Evolutionary conservation across 2,329 filamentous ascomycete genomes (phyloP), one percentile per base, ranked within the genome.

Genomic region (Aspergillus chevalieri): DNA sequence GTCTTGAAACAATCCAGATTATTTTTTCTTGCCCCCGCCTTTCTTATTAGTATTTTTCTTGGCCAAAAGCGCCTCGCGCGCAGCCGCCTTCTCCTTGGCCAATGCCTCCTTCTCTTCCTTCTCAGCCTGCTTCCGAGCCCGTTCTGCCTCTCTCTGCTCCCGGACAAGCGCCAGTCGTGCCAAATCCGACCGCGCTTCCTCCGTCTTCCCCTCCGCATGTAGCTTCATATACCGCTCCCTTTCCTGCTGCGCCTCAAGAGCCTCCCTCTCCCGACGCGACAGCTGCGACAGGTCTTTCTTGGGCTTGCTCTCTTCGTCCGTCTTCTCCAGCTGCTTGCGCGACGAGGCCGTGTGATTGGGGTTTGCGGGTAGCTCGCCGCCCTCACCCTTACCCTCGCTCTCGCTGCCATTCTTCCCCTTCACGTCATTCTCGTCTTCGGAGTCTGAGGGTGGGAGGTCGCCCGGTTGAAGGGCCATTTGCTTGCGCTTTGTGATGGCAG

Each of bases 131-230:
- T 92, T 91, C 61, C 89, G 78, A 26, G 84, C 87, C 47, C 88
- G 83, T 64, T 95, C 92, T 17, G 85, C 85, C 63, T 88, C 91
- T 55, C 93, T 82, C 74, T 89, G 86, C 78, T 95, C 89, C 44
- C 85, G 83, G 58, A 98, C 89, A 52, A 92, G 67, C 68, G 78
- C 83, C 63, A 98, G 74, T 49, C 93, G 82, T 51, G 89, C 92
- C 59, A 97, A 66, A 71, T 98, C 93, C 4, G 88, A 85, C 68
- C 89, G 86, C 44, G 92, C 91, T 78, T 96, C 88, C 53, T 98
- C 93, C 42, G 93, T 97, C 83, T 97, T 97, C 63, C 92, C 92
- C 65, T 90, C 87, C 50, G 90, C 88, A 64, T 96, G 92, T 61
- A 96, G 71, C 74, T 94, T 95, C 77, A 89, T 82, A 66, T 95